phyloP scores from a whole-genome alignment of 1,139 yeast species.

The Saccharomyces hybrid region DNA sequence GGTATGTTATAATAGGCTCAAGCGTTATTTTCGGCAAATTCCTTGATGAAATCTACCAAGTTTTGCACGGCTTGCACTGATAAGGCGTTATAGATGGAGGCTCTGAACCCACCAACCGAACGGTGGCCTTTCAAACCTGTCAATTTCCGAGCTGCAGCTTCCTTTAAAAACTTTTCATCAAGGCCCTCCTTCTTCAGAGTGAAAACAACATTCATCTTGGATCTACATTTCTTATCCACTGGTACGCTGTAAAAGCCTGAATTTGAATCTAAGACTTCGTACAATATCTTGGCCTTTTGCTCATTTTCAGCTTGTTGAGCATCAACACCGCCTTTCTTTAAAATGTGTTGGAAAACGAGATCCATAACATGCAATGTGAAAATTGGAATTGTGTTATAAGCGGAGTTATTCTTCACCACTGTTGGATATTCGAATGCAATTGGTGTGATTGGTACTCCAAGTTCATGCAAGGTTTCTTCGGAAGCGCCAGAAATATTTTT shows the following conservation, averaged over 20 bases:
- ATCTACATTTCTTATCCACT: constrained; percentile 57
- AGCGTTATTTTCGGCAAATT: constrained; percentile 47
- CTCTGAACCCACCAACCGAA: constrained; percentile 95
- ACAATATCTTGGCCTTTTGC: constrained; percentile 54
- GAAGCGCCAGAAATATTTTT: constrained; percentile 46
- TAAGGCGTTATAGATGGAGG: constrained; percentile 87
- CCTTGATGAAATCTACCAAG: constrained; percentile 51
- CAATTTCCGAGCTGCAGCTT: constrained; percentile 49
- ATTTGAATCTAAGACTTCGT: constrained; percentile 55
- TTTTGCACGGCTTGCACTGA: constrained; percentile 53
- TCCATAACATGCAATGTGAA: constrained; percentile 82
- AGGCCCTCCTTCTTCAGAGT: constrained; percentile 54
- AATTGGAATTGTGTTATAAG: constrained; percentile 92
- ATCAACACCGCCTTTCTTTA: constrained; percentile 53
- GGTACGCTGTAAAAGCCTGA: constrained; percentile 61
- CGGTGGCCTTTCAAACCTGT: constrained; percentile 91
- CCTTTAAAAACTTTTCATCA: constrained; percentile 61
- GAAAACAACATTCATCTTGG: constrained; percentile 91
- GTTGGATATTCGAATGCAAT: constrained; percentile 84
- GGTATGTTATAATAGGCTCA: background rate
- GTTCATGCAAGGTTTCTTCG: constrained; percentile 51
- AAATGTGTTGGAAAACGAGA: constrained; percentile 59
- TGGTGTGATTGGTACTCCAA: constrained; percentile 71
- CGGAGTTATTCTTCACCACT: constrained; percentile 80
- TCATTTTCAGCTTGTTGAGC: constrained; percentile 52